Base-by-base conservation (phyloP, 2,329 filamentous ascomycete genomes). In the Rugonectria rugulosa region DNA sequence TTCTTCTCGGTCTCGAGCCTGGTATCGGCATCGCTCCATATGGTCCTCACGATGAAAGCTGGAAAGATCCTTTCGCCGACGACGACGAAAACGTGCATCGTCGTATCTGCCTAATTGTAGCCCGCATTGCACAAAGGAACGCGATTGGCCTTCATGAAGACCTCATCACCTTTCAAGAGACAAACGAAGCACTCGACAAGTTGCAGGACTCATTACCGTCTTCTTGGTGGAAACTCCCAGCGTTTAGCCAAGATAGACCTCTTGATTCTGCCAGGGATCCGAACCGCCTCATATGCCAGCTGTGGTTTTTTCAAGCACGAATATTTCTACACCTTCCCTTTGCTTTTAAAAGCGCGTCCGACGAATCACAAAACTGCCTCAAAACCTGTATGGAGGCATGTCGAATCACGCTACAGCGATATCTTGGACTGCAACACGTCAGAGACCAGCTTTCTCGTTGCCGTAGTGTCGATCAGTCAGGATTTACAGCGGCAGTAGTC, bases 291-390 rank as follows among this genome's bases (percentile, higher is more conserved):
- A 44, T 58, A 21, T 60, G 50, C 12, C 58, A 60, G 38, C 29
- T 58, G 20, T 60, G 58, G 58, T 58, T 55, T 43, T 57, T 53
- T 17, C 51, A 60, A 40, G 58, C 54, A 10, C 47, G 47, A 12
- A 44, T 47, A 9, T 58, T 46, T 34, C 40, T 47, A 1, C 50
- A 60, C 12, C 17, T 60, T 11, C 58, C 58, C 3, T 23, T 58
- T 6, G 51, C 54, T 4, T 60, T 60, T 37, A 44, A 36, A 29
- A 53, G 46, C 12, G 4, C 38, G 6, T 29, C 34, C 2, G 15
- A 19, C 4, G 42, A 17, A 9, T 46, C 47, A 3, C 11, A 23
- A 2, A 15, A 29, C 5, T 58, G 58, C 20, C 50, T 60, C 4
- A 48, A 53, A 34, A 29, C 5, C 27, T 58, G 55, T 5, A 50